Base-by-base conservation (phyloP, 495 filamentous ascomycete species). In the Penicillium fimorum region DNA sequence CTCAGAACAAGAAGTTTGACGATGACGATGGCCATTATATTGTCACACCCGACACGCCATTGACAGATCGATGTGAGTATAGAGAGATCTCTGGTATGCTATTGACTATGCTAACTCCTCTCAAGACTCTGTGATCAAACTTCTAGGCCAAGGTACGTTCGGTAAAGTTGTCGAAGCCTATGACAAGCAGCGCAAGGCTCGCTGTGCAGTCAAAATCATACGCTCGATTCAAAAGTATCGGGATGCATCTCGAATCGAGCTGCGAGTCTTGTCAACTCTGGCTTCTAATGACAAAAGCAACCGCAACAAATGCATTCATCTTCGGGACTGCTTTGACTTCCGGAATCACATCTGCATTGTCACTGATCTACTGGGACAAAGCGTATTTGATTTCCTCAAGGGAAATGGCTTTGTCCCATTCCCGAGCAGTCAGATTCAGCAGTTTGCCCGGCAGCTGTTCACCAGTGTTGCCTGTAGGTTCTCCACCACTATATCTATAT, bases 261-360 rank as follows among this genome's bases (percentile, higher is more conserved):
- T 98, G 5, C 86, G 94, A 47, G 94, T 98, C 6, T 75, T 98
- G 15, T 90, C 90, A 46, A 98, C 94, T 0, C 75, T 98, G 27
- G 84, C 91, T 42, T 87, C 86, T 18, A 97, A 97, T 73, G 94
- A 98, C 70, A 84, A 85, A 55, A 81, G 86, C 57, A 98, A 98
- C 67, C 85, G 90, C 41, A 98, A 98, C 72, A 88, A 94, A 56
- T 98, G 94, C 76, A 98, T 98, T 50, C 94, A 98, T 70, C 79
- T 98, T 24, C 85, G 93, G 27, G 94, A 98, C 66, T 97, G 92
- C 73, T 98, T 98, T 75, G 94, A 98, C 69, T 97, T 88, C 77
- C 84, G 93, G 20, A 94, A 94, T 49, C 94, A 98, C 69, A 98
- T 98, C 63, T 98, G 94, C 79, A 98, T 98, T 64, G 94, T 98